Conservation (phyloP, 352 stramenopile genomes). For the Pythium plurisporium region DNA sequence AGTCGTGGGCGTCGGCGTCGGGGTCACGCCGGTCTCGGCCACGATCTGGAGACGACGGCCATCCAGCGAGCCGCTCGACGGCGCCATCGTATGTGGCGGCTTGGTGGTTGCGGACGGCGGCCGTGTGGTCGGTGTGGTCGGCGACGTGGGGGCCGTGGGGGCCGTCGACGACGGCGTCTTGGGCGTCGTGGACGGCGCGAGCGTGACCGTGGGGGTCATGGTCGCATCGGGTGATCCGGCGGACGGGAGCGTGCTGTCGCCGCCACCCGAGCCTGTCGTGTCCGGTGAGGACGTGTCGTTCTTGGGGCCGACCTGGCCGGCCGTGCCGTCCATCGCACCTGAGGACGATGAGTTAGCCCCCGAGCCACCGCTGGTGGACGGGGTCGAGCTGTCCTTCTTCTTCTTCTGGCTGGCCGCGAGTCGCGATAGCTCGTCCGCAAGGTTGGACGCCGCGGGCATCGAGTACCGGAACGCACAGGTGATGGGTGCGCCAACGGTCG, state of each 20-base stretch:
- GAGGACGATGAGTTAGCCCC: slow-evolving; percentile 1
- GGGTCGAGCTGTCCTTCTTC: not conserved
- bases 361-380: not conserved
- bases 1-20: slow-evolving; percentile 17
- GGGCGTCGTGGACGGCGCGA: slow-evolving; percentile 7
- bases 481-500: slow-evolving; percentile 7
- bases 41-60: slow-evolving; percentile 5
- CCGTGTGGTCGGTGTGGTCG: not conserved
- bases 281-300: not conserved
- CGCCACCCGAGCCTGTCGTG: not conserved
- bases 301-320: not conserved
- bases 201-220: not conserved
- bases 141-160: not conserved
- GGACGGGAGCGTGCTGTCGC: not conserved
- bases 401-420: slow-evolving; percentile 12
- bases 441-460: slow-evolving; percentile 22
- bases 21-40: slow-evolving; percentile 3
- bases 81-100: slow-evolving; percentile 1
- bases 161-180: slow-evolving; percentile 5
- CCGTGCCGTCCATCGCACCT: not conserved
- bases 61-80: not conserved
- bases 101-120: slow-evolving; percentile 4
- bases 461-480: slow-evolving; percentile 29
- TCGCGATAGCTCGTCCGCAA: slow-evolving; percentile 15
- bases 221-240: slow-evolving; percentile 1